A percentile compares a stretch with the other conserved stretches of the same genome.
These are phyloP conservation scores for Metschnikowia vanudenii DNA, from an alignment of 805 yeast genomes.

Conservation along the genomic window DNA sequence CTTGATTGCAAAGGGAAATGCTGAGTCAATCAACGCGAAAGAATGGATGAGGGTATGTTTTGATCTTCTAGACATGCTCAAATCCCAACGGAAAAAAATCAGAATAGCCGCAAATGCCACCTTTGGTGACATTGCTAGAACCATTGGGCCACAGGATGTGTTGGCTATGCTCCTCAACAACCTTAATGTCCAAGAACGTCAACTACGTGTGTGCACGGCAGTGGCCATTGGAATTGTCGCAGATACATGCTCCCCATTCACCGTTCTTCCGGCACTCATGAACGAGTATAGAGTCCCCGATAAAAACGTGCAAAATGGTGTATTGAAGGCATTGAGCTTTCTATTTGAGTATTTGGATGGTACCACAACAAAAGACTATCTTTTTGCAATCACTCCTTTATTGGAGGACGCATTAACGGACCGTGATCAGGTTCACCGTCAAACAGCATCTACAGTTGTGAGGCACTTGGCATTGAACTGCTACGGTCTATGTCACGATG, in stretches of 20 bases:
- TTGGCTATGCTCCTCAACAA: conserved; percentile 79
- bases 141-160: conserved; percentile 96
- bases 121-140: conserved; percentile 86
- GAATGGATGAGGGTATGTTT: conserved; percentile 98
- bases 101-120: conserved; percentile 85
- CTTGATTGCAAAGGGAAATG: conserved; percentile 71
- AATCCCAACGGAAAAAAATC: conserved; percentile 72
- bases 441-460: conserved; percentile 88
- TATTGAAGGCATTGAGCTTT: conserved; percentile 84
- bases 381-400: conserved; percentile 75
- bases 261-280: conserved; percentile 92
- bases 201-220: conserved; percentile 92
- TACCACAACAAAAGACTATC: conserved; percentile 69
- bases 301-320: conserved; percentile 92
- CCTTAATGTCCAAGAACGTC: conserved; percentile 91
- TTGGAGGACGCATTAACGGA: conserved; percentile 88
- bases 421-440: conserved; percentile 89
- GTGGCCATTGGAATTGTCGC: conserved; percentile 98
- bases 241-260: conserved; percentile 86
- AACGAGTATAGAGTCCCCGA: conserved; percentile 93
- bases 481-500: conserved; percentile 72
- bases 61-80: conserved; percentile 84
- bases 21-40: conserved; percentile 80
- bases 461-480: conserved; percentile 80
- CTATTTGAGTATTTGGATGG: conserved; percentile 90